Evolutionary conservation across 225 moss, liverwort and hornwort species (phyloP), one percentile per base, ranked within the genome.

Genomic region (Physcomitrellopsis africana): DNA sequence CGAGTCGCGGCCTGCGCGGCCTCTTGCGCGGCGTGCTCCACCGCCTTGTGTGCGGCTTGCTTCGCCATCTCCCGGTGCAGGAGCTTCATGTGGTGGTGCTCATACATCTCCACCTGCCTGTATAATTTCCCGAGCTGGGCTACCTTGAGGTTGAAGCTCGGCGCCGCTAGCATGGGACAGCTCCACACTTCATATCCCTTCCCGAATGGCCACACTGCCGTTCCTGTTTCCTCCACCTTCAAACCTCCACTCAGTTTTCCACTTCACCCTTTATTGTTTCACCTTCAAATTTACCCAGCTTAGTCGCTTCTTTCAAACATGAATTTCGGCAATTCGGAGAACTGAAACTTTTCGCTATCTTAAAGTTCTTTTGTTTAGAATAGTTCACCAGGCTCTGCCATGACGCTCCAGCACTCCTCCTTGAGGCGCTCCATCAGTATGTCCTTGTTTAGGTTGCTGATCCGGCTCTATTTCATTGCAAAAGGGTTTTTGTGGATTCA

Each of bases 71-170:
- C 84, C 9, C 86, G 91, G 43, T 86, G 91, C 32, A 88, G 49
- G 3, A 79, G 19, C 52, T 72, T 78, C 14, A 90, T 81, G n/a
- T 92, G 92, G 19, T 90, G 87, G 65, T 92, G 91, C 55, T 96
- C 94, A 7, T 84, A 81, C 76, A 96, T 86, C 55, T 96, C 96
- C 0, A 94, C 66, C 0, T 89, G 85, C 0, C 94, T 76, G n/a
- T 88, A 83, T 0, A 92, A 68, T 54, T 88, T 84, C 0, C 86
- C 96, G 3, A 92, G 76, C 15, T 55, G 8, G 18, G 81, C 83
- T 37, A 82, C 51, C 7, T 80, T 83, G 4, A 63, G 0, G 43
- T 87, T 67, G 18, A 87, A 94, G 1, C 81, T 78, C 0, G 84
- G 60, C 44, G 69, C 24, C 1, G 23, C 79, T 0, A 79, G 26